Evolutionary conservation across 140 eudicot genomes (phyloP), one percentile per base, ranked within the genome.

Genomic region (Flaveria floridana): DNA sequence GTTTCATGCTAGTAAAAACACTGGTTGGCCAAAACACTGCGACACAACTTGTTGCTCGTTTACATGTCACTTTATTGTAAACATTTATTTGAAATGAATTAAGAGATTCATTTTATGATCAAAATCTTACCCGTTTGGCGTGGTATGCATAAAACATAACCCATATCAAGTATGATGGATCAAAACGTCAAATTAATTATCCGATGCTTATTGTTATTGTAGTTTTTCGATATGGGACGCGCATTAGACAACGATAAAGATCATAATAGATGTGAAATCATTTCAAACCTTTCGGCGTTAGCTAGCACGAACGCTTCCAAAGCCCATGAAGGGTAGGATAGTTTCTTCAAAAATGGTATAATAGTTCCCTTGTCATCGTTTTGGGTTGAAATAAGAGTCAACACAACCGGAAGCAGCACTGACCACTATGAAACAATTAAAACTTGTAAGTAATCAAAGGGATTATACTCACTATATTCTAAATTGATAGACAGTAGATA

Each of bases 261-360:
- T 58, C 3, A 14, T 7, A 0, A 3, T 10, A 75, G 47, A 63
- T 2, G 15, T 42, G 53, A 71, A 11, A 65, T 70, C 4, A 65
- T 42, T 70, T 51, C 81, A 51, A 70, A 92, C 99, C 97, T 91
- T 81, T 86, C 81, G 5, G 99, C 97, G 79, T 88, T 91, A 72
- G 99, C 96, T 18, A 94, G 73, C 72, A 94, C 67, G 39, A 94
- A 87, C 30, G 96, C 97, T 81, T 94, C 99, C 86, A 91, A 79
- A 65, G 96, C 97, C 99, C 99, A 94, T 72, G 94, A 85, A 53
- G 99, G 88, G 65, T 86, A 94, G 72, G 96, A 82, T 7, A 83
- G 42, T 41, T 80, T 72, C 55, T 82, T 89, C 18, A 94, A 18
- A 14, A 50, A 39, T 41, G 61, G 71, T 42, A 84, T 7, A 46